These are phyloP conservation scores for Crithidia brevicula DNA, from an alignment of 208 protist genomes.

Conservation along the genomic window DNA sequence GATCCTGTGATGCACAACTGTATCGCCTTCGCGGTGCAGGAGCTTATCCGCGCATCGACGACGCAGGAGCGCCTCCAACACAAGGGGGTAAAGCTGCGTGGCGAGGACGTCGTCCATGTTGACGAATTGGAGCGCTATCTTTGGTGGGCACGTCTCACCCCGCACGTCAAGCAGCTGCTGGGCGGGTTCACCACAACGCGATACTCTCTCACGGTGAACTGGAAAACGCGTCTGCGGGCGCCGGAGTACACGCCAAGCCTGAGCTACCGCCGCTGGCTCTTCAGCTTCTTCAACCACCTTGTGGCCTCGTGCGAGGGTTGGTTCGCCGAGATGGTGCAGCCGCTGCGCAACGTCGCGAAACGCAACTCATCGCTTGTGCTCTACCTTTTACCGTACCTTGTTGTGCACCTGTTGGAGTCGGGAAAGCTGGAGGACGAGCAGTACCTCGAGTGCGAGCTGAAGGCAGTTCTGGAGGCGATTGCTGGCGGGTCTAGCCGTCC, in stretches of 20 bases:
- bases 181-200: constrained; percentile 78
- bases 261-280: constrained; percentile 64
- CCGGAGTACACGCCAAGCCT: constrained; percentile 68
- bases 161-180: constrained; percentile 58
- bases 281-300: constrained; percentile 75
- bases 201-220: constrained; percentile 60
- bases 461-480: constrained; percentile 40
- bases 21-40: constrained; percentile 85
- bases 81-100: constrained; percentile 45
- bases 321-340: constrained; percentile 65
- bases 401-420: constrained; percentile 64
- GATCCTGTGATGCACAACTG: constrained; percentile 83
- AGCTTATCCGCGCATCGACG: constrained; percentile 76
- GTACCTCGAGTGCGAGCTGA: constrained; percentile 59
- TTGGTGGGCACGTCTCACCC: constrained; percentile 79
- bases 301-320: constrained; percentile 44
- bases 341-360: constrained; percentile 90
- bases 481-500: constrained; percentile 3
- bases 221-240: constrained; percentile 44
- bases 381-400: constrained; percentile 79
- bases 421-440: constrained; percentile 34
- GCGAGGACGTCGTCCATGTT: constrained; percentile 51
- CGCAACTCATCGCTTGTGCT: constrained; percentile 57
- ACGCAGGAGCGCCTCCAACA: constrained; percentile 47
- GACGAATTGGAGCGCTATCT: constrained; percentile 77